Percentiles rank a stretch among this genome's conserved stretches.
Conservation (phyloP, 1,284 basidiomycete genomes). For the Ceratobasidium sp. region DNA sequence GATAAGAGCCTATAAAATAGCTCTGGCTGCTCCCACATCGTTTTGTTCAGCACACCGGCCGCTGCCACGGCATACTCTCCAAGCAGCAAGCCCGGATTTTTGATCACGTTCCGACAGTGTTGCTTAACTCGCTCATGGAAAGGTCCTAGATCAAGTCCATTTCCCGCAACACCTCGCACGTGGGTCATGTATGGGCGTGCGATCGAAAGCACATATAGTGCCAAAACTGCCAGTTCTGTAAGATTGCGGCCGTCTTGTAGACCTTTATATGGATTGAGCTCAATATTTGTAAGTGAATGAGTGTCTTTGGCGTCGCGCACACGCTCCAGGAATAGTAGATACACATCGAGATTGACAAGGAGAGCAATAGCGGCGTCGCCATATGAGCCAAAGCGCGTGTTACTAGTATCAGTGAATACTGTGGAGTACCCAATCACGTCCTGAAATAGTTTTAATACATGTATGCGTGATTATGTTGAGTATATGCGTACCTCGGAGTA, state of each 20-base stretch:
- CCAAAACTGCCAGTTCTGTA: conserved; percentile 57
- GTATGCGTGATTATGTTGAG: no score
- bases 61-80: no score
- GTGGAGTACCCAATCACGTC: not conserved
- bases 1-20: no score
- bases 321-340: conserved; percentile 10
- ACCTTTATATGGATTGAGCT: conserved; percentile 56
- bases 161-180: conserved; percentile 50
- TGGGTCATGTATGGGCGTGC: conserved; percentile 55
- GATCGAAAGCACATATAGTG: conserved; percentile 55
- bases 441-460: no score
- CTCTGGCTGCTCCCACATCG: no score
- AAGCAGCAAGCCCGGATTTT: conserved; percentile 38
- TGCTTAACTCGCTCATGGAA: conserved; percentile 35
- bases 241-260: conserved; percentile 56
- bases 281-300: conserved; percentile 50
- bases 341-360: not conserved
- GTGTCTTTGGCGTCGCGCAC: not conserved
- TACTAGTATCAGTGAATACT: conserved; percentile 27
- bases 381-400: conserved; percentile 19
- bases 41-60: no score
- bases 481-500: no score
- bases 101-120: conserved; percentile 25
- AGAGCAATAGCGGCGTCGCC: conserved; percentile 16
- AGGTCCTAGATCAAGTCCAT: conserved; percentile 48